phyloP scores from a whole-genome alignment of 1,284 basidiomycete genomes.

The Golubevia sp. region DNA sequence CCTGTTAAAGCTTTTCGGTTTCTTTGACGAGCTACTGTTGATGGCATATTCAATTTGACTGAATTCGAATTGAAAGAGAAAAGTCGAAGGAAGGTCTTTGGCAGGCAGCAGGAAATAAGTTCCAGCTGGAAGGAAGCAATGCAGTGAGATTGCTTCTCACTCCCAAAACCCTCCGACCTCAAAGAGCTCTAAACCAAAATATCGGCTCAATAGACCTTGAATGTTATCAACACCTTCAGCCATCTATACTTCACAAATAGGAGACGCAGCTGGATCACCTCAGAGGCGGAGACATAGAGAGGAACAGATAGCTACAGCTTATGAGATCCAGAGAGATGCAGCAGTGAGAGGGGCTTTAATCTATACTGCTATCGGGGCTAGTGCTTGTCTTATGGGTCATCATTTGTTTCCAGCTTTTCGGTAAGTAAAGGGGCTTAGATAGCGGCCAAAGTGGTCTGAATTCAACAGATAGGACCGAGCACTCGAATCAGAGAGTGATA shows the following conservation, averaged over 20 bases:
- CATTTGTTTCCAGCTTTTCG: conserved; percentile 45
- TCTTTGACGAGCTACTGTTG: too few relatives aligned
- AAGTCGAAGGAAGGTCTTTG: too few relatives aligned
- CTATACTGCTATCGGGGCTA: conserved; percentile 34
- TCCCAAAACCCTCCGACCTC: too few relatives aligned
- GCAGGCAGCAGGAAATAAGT: too few relatives aligned
- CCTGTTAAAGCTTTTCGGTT: too few relatives aligned
- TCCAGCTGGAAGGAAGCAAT: conserved; percentile 1
- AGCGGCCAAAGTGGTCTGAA: too few relatives aligned
- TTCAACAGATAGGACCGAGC: too few relatives aligned
- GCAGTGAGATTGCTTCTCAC: too few relatives aligned
- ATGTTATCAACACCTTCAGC: conserved; percentile 3
- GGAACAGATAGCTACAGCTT: conserved; percentile 36
- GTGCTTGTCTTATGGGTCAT: conserved; percentile 33
- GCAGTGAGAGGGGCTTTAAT: conserved; percentile 35
- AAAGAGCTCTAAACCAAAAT: too few relatives aligned
- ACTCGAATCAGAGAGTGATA: too few relatives aligned
- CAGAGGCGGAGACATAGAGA: conserved; percentile 37
- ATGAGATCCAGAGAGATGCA: conserved; percentile 42
- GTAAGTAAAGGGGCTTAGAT: neutral
- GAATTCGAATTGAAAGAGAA: neutral
- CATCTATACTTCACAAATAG: conserved; percentile 4
- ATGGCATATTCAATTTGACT: neutral
- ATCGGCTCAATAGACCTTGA: too few relatives aligned
- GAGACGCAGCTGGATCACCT: neutral